These are phyloP conservation scores for Xylaria sp. DNA, from an alignment of 2,329 filamentous ascomycete genomes.

Conservation along the genomic window DNA sequence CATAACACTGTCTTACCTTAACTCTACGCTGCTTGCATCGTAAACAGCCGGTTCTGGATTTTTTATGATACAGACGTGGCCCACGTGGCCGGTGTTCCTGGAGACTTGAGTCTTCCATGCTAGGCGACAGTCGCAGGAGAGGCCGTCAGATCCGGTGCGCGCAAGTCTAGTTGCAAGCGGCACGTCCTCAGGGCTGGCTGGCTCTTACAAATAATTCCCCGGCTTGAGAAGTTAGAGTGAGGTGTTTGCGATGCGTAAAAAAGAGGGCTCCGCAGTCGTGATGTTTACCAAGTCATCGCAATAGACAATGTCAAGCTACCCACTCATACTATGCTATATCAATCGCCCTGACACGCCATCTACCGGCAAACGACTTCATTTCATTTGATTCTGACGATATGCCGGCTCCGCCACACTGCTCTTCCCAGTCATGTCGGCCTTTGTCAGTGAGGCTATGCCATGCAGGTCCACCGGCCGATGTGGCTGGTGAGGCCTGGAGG, in stretches of 20 bases:
- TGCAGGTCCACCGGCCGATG: constrained; percentile 16
- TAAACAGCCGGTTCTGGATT: constrained; percentile 48
- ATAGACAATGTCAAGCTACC: constrained; percentile 1
- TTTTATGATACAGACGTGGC: constrained; percentile 51
- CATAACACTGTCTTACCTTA: constrained; percentile 42
- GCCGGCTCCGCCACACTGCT: constrained; percentile 27
- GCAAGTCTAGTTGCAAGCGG: constrained; percentile 27
- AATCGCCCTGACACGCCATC: not conserved
- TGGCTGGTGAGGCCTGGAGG: constrained; percentile 20
- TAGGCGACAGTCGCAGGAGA: constrained; percentile 29
- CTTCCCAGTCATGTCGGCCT: not conserved
- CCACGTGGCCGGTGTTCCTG: constrained; percentile 45
- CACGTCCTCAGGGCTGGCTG: constrained; percentile 18
- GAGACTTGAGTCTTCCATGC: constrained; percentile 37
- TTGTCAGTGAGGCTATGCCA: constrained; percentile 7
- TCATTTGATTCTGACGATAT: constrained; percentile 18
- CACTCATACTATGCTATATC: constrained; percentile 19
- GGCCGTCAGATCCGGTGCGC: constrained; percentile 28
- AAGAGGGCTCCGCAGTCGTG: not conserved
- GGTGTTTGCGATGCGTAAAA: not conserved
- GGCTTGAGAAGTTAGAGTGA: not conserved
- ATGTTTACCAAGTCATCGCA: constrained; percentile 7
- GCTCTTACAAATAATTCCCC: constrained; percentile 7
- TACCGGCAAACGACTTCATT: constrained; percentile 12
- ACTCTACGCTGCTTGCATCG: constrained; percentile 49